Percentiles rank a stretch among this genome's conserved stretches.
phyloP scores from a whole-genome alignment of 495 filamentous ascomycete genomes.

The Parathielavia appendiculata region DNA sequence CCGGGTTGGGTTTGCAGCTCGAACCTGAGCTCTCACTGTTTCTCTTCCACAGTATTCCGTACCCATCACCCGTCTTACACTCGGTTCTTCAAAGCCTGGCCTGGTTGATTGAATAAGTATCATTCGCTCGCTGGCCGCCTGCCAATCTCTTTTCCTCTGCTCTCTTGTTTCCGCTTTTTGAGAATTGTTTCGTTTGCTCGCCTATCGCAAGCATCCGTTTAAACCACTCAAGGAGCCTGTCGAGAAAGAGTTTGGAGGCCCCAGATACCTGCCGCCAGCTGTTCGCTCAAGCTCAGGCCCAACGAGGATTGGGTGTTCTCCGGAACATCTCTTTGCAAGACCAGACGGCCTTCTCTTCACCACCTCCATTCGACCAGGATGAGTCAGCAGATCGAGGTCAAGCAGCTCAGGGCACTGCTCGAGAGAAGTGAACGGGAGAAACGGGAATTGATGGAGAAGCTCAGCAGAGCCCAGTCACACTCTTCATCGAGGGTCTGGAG shows the following conservation, averaged over 20 bases:
- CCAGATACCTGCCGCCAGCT: not conserved
- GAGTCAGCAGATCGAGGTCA: conserved; percentile 20
- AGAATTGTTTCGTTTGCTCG: conserved; percentile 13
- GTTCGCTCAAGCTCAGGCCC: not conserved
- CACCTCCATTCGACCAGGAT: conserved; percentile 14
- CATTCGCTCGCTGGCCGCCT: conserved; percentile 23
- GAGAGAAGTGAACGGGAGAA: conserved; percentile 19
- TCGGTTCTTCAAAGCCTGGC: conserved; percentile 26
- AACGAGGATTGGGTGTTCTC: conserved; percentile 14
- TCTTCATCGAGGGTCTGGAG: conserved; percentile 8
- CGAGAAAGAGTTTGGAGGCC: not conserved
- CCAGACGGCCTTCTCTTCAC: not conserved
- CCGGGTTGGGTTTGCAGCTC: conserved; percentile 22
- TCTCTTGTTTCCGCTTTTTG: not conserved
- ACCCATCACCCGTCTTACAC: conserved; percentile 7
- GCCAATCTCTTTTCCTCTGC: conserved; percentile 21
- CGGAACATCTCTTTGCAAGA: not conserved
- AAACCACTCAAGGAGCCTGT: conserved; percentile 4
- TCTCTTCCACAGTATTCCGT: conserved; percentile 8
- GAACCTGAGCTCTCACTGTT: conserved; percentile 21
- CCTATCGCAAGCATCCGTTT: conserved; percentile 12
- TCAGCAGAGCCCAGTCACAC: conserved; percentile 21
- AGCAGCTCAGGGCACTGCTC: conserved; percentile 21
- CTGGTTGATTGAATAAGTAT: conserved; percentile 30
- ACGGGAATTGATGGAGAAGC: conserved; percentile 17